Percentiles rank a stretch among this genome's conserved stretches.
Conservation (phyloP, 192 early-diverging fungal genomes). For the Entrophospora sp. region DNA sequence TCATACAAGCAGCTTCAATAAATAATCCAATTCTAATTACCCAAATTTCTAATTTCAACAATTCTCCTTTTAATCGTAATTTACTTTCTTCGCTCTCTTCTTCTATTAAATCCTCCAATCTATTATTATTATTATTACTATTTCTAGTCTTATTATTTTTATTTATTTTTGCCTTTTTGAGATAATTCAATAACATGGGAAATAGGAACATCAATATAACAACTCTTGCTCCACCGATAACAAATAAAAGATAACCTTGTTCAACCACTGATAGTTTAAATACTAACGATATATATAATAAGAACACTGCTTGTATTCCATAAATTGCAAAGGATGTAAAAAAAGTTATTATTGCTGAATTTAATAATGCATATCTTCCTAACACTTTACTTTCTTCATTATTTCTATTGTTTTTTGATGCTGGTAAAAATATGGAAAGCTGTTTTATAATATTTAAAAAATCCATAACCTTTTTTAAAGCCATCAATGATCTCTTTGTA, state of each 20-base stretch:
- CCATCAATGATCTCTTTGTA: too few species aligned
- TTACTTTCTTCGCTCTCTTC: neutral
- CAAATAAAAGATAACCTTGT: constrained; percentile 1
- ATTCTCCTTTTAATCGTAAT: neutral
- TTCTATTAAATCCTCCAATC: neutral
- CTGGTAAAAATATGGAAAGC: too few species aligned
- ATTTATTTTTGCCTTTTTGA: neutral
- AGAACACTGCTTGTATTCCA: neutral
- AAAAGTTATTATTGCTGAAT: too few species aligned
- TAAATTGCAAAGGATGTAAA: too few species aligned
- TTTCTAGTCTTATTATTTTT: neutral
- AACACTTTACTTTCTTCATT: too few species aligned
- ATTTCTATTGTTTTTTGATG: too few species aligned
- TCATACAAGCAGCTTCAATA: constrained; percentile 24
- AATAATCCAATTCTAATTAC: constrained; percentile 30
- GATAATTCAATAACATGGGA: neutral
- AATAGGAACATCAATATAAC: neutral
- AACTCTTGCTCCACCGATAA: neutral
- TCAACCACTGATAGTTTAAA: constrained; percentile 11
- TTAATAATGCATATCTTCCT: too few species aligned
- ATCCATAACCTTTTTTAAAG: too few species aligned
- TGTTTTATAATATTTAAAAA: too few species aligned
- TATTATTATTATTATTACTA: neutral
- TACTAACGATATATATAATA: neutral
- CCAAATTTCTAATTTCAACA: constrained; percentile 38